A percentile compares a stretch with the other conserved stretches of the same genome.
phyloP scores from a whole-genome alignment of 2,329 filamentous ascomycete species.

The Dactylellina sp. region DNA sequence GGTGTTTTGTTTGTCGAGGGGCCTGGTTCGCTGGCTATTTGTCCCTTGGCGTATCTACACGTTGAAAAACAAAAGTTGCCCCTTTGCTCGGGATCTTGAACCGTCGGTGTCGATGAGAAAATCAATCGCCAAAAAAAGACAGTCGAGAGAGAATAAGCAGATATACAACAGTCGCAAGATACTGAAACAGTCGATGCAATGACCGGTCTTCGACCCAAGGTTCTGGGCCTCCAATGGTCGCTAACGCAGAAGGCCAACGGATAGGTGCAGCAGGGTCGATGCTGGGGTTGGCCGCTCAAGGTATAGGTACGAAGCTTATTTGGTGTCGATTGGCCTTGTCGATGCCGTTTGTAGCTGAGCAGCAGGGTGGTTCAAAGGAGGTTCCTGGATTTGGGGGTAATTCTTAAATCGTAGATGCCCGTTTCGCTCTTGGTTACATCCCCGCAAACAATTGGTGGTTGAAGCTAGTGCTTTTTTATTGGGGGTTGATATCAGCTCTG shows the following conservation, averaged over 20 bases:
- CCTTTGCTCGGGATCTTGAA: constrained; percentile 26
- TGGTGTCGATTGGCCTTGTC: constrained; percentile 25
- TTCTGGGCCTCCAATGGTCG: constrained; percentile 42
- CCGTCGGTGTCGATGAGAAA: constrained; percentile 32
- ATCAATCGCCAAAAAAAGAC: no score
- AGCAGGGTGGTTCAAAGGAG: constrained; percentile 16
- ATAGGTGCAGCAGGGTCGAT: constrained; percentile 55
- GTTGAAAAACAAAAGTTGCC: constrained; percentile 33
- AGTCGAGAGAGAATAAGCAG: constrained; percentile 16
- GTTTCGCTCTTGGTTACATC: constrained; percentile 9
- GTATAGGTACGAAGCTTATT: constrained; percentile 9
- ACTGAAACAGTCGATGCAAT: constrained; percentile 13
- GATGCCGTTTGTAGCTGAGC: constrained; percentile 4
- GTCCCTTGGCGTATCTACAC: constrained; percentile 46
- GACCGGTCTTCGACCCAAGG: constrained; percentile 25
- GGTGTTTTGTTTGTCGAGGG: constrained; percentile 39
- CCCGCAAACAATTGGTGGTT: constrained; percentile 16
- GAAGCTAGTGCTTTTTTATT: constrained; percentile 25
- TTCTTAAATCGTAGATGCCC: constrained; percentile 13
- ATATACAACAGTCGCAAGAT: neutral
- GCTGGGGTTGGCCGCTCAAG: constrained; percentile 29
- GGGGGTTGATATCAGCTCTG: constrained; percentile 28
- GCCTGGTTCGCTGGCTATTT: constrained; percentile 40
- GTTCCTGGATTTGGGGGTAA: neutral
- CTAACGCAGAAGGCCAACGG: constrained; percentile 43